A percentile compares a stretch with the other conserved stretches of the same genome.
Evolutionary conservation across 139 green algal genomes (phyloP).

Genomic region (Micractinium sp.): DNA sequence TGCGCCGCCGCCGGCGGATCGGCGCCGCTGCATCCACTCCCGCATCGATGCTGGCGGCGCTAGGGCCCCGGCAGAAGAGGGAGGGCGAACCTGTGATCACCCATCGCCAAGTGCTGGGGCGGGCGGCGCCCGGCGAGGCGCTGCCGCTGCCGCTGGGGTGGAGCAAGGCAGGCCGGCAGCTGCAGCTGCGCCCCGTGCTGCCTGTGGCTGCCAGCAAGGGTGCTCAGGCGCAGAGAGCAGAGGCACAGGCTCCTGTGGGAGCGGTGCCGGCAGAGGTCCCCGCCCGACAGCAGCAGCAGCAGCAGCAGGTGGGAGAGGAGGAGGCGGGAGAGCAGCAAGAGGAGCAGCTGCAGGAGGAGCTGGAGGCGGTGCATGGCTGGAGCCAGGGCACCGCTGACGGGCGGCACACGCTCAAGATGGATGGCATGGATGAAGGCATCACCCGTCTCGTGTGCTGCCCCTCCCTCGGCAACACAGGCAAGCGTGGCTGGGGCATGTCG

Average conservation of each 20-base stretch:
- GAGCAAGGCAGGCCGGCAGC: constrained; percentile 58
- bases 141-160: constrained; percentile 77
- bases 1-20: constrained; percentile 46
- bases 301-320: not conserved
- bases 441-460: constrained; percentile 67
- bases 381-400: constrained; percentile 51
- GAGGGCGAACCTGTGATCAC: not conserved
- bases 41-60: not conserved
- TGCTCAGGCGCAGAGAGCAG: not conserved
- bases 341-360: not conserved
- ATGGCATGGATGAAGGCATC: constrained; percentile 67
- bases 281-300: not conserved
- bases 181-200: constrained; percentile 64
- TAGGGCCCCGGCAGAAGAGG: not conserved
- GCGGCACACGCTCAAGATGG: constrained; percentile 56
- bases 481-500: not conserved
- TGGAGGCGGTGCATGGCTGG: constrained; percentile 59
- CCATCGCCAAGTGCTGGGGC: constrained; percentile 56
- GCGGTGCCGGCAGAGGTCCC: not conserved
- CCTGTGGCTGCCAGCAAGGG: not conserved
- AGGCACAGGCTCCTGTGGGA: no score
- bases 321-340: not conserved
- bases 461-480: constrained; percentile 17
- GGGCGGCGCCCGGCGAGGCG: constrained; percentile 57
- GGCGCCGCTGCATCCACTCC: not conserved